Evolutionary conservation across 1,139 yeast species (phyloP).

Genomic region (Candida dubliniensis): DNA sequence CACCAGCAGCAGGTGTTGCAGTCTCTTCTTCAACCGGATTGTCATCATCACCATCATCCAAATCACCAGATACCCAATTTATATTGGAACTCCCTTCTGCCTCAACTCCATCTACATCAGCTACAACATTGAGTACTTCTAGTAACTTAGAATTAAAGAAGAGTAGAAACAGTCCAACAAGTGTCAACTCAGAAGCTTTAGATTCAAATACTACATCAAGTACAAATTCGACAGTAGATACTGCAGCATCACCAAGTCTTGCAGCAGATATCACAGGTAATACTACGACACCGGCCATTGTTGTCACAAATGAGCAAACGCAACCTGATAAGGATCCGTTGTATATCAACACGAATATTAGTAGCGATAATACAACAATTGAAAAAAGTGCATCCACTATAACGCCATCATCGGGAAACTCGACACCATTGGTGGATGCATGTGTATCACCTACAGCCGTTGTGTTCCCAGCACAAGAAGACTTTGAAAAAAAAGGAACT

Average conservation of each 20-base stretch:
- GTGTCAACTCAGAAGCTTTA: slow-evolving; percentile 6
- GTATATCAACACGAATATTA: neutral
- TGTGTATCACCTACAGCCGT: neutral
- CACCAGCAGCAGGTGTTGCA: neutral
- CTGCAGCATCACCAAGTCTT: neutral
- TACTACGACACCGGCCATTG: slow-evolving; percentile 23
- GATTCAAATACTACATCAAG: slow-evolving; percentile 3
- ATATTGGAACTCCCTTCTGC: slow-evolving; percentile 1
- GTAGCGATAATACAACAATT: slow-evolving; percentile 1
- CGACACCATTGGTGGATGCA: neutral
- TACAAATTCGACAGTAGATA: slow-evolving; percentile 5
- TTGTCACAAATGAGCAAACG: slow-evolving; percentile 19
- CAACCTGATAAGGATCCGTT: neutral
- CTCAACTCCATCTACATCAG: slow-evolving; percentile 11
- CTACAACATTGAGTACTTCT: slow-evolving; percentile 5
- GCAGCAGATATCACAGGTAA: slow-evolving; percentile 2
- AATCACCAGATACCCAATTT: slow-evolving; percentile 6
- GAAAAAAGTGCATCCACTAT: slow-evolving; percentile 6
- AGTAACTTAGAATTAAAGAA: neutral
- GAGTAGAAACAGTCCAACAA: slow-evolving; percentile 6
- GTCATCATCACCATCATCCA: neutral
- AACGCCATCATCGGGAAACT: slow-evolving; percentile 1
- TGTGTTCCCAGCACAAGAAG: slow-evolving; percentile 2
- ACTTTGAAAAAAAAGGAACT: neutral
- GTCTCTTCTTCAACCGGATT: neutral